These are phyloP conservation scores for Xylaria sp. DNA, from an alignment of 2,329 filamentous ascomycete genomes.

Conservation along the genomic window DNA sequence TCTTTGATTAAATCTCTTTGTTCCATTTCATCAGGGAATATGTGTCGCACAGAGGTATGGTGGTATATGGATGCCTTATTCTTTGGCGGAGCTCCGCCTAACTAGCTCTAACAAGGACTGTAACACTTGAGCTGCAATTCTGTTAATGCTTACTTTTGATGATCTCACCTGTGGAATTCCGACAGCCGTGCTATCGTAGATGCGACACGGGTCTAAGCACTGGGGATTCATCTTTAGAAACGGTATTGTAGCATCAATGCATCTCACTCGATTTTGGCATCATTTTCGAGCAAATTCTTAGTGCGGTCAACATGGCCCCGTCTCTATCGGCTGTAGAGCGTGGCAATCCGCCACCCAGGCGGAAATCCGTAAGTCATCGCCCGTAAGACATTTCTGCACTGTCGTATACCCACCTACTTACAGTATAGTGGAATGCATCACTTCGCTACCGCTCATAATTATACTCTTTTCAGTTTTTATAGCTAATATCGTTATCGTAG, in stretches of 20 bases:
- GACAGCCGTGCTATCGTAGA: background rate
- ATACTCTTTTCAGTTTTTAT: background rate
- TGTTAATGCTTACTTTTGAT: constrained; percentile 11
- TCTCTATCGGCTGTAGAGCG: constrained; percentile 39
- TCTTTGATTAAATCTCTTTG: too few species aligned
- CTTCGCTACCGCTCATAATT: background rate
- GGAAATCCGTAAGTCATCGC: constrained; percentile 37
- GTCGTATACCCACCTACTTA: background rate
- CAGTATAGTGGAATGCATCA: background rate
- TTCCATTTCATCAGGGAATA: background rate
- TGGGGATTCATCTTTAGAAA: background rate
- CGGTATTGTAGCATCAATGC: background rate
- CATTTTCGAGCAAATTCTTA: background rate
- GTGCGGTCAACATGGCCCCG: constrained; percentile 8
- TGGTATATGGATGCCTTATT: background rate
- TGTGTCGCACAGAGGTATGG: background rate
- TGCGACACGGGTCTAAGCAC: background rate
- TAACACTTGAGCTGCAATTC: background rate
- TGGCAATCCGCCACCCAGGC: constrained; percentile 37
- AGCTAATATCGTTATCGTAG: constrained; percentile 19
- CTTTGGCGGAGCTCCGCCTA: constrained; percentile 33
- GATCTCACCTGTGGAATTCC: constrained; percentile 19
- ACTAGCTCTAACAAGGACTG: constrained; percentile 11
- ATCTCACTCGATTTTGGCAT: constrained; percentile 5
- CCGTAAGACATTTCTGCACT: background rate